Base-by-base conservation (phyloP, 768 basidiomycete species). In the Suillus spraguei region DNA sequence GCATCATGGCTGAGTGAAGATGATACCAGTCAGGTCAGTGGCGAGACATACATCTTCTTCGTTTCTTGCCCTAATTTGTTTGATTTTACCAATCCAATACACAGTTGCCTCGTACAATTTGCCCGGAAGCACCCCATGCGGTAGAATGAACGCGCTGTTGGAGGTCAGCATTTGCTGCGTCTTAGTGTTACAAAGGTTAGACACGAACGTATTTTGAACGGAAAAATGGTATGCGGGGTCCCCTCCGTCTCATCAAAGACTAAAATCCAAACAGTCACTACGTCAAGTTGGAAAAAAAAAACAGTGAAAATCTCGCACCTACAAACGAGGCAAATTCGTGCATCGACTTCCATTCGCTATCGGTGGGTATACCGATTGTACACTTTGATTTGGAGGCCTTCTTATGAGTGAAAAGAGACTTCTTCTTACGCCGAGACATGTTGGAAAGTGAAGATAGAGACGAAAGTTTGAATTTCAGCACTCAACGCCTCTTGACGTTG, bases 61-160 rank as follows among this genome's bases (percentile, higher is more conserved):
- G 9, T 65, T 11, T 60, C 69, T 49, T 56, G 64, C 62, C 14
- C 82, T 75, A 22, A 87, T 85, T 9, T 82, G 82, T 17, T 68
- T 75, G 1, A 87, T 82, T 59, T 72, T 76, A 0, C 71, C 86
- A 1, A 87, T 78, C 86, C 86, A 87, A 39, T 82, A 83, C 13
- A 82, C 75, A n/a, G 75, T 68, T 4, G 73, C 39, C 0, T 78
- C 77, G 1, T 78, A 64, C 0, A 62, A 20, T 2, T 71, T 65
- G 0, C 69, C 74, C 4, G 76, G 74, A 10, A 65, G 41, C 14
- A 46, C 59, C 0, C 70, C 71, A n/a, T 73, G 59, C 5, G 84
- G 84, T 5, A 83, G 71, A 36, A 87, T 71, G 10, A 78, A 74
- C 1, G 76, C 83, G 2, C 85, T 83, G 52, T 50, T 64, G 28